Evolutionary conservation across 2,329 filamentous ascomycete genomes (phyloP), one percentile per base, ranked within the genome.

Genomic region (Ophiostoma piceae): DNA sequence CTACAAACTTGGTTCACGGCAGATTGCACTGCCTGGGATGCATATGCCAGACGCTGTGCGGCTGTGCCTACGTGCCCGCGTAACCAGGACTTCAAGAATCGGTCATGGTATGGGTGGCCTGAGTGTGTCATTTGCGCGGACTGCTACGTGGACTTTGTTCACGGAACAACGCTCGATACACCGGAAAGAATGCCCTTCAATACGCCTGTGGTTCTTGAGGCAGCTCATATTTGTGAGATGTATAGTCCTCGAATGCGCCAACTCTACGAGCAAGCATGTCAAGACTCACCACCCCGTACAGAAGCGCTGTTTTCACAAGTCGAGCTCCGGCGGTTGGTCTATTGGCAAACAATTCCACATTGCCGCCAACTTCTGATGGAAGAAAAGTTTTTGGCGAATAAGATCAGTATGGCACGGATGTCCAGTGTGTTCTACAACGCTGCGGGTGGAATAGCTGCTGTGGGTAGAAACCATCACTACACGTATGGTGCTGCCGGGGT

Each of bases 201-300:
- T 16, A 14, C 6, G 3, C 74, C 67, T 0, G 71, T 69, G 0
- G 71, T 73, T 5, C 74, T 79, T 12, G 72, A 76, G 14, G 73
- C 74, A 0, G 60, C 73, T 1, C 72, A 76, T 6, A 78, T 79
- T 54, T 81, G 79, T 66, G 77, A 78, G 43, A 74, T 80, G 6
- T 80, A 78, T 76, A 79, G 78, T 2, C 76, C 77, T 0, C 77
- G 79, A 5, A 80, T 81, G 78, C 79, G 79, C n/a, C 73, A 67
- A 0, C 75, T 78, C 73, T 80, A 69, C 43, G 2, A 1, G 0
- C 70, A 69, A 2, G 78, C 78, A 2, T 78, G 78, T 65, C 54
- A 62, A 6, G 68, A 73, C 3, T 72, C 67, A 0, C 73, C 76
- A 43, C 73, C 76, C 0, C 71, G 76, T 4, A 67, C 72, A 0